These are phyloP conservation scores for Goniomonas avonlea DNA, from an alignment of 78 protist species.

Conservation along the genomic window DNA sequence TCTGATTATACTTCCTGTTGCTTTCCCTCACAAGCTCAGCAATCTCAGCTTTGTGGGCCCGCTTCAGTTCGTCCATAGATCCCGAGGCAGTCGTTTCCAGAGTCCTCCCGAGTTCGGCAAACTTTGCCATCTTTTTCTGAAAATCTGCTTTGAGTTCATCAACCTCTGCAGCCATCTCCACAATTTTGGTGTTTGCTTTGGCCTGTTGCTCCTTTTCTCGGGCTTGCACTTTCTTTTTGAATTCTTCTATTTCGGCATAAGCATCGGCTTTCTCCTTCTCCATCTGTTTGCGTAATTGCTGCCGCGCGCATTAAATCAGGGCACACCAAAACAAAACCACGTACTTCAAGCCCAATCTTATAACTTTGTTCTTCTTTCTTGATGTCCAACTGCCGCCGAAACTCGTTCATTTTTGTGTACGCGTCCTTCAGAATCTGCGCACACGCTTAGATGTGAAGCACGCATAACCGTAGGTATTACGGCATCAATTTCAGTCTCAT, in stretches of 20 bases:
- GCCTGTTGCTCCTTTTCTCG: not conserved
- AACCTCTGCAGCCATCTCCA: slow-evolving; percentile 1
- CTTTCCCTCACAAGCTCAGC: not conserved
- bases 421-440: slow-evolving; percentile 38
- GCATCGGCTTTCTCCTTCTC: slow-evolving; percentile 22
- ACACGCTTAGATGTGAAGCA: too few species aligned
- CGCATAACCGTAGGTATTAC: too few species aligned
- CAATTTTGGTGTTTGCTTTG: not conserved
- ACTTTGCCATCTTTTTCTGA: not conserved
- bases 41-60: slow-evolving; percentile 5
- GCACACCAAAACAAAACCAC: not conserved
- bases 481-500: slow-evolving; percentile 48
- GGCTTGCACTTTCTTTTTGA: not conserved
- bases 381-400: slow-evolving; percentile 18
- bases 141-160: not conserved
- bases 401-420: slow-evolving; percentile 17
- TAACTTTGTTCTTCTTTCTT: not conserved
- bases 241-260: not conserved
- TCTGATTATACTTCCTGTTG: slow-evolving; percentile 19
- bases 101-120: not conserved
- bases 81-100: not conserved
- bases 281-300: not conserved
- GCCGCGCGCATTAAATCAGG: not conserved
- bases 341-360: slow-evolving; percentile 17
- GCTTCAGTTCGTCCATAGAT: not conserved